Conservation (phyloP, 345 rosid genomes). For the Anastatica hierochuntica region DNA sequence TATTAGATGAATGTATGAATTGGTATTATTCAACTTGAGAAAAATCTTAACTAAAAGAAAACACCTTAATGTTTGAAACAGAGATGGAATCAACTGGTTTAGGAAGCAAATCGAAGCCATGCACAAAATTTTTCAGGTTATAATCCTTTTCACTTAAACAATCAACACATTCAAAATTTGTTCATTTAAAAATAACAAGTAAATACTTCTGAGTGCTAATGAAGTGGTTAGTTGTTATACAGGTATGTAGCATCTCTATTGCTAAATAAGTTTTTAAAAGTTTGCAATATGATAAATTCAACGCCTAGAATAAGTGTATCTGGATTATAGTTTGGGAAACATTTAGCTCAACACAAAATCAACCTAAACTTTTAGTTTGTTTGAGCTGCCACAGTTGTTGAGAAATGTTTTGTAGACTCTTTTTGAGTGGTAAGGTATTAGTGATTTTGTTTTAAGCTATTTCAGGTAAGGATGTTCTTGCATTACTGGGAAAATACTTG, state of each 20-base stretch:
- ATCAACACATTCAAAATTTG: slow-evolving; percentile 29
- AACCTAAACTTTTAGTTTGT: slow-evolving; percentile 6
- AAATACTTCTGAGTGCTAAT: slow-evolving; percentile 12
- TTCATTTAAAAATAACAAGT: slow-evolving; percentile 8
- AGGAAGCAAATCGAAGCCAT: slow-evolving; percentile 99
- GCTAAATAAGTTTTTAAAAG: neutral
- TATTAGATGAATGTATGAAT: slow-evolving; percentile 20
- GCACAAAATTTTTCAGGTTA: slow-evolving; percentile 99
- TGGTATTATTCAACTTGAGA: slow-evolving; percentile 16
- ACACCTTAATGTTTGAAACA: slow-evolving; percentile 66
- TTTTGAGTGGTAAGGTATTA: slow-evolving; percentile 10
- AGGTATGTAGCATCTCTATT: slow-evolving; percentile 7
- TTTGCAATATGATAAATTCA: neutral
- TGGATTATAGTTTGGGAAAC: slow-evolving; percentile 9
- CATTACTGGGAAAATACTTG: neutral
- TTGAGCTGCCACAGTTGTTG: neutral
- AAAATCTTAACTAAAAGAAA: slow-evolving; percentile 24
- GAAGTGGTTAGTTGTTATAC: slow-evolving; percentile 17
- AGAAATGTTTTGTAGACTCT: neutral
- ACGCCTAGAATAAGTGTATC: neutral
- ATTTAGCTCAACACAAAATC: neutral
- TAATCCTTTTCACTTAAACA: slow-evolving; percentile 44
- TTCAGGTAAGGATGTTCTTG: neutral
- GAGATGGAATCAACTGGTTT: slow-evolving; percentile 90
- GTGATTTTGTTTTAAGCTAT: neutral